Evolutionary conservation across 2,329 filamentous ascomycete species (phyloP), one percentile per base, ranked within the genome.

Genomic region (Cadophora malorum): DNA sequence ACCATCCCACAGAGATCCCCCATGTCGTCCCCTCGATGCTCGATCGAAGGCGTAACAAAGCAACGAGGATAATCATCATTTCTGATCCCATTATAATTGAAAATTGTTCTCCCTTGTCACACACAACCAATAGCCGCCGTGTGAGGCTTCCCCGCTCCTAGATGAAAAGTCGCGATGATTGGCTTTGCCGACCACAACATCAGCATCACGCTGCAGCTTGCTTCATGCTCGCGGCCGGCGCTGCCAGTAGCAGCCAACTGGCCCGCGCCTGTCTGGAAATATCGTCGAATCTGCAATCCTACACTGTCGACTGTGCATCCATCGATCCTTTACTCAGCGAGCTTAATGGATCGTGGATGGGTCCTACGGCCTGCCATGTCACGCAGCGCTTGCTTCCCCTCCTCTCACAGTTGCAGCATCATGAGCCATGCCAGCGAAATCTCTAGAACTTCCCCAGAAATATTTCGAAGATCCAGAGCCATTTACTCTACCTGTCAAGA

Each of bases 201-300:
- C 69, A 74, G 65, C 69, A 71, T 70, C 64, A 68, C 67, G 63
- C 66, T 70, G 72, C 70, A 73, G 70, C 67, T 68, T 67, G 69
- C 66, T 69, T 63, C 47, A 70, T 70, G 67, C 67, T 65, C 58
- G 67, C 50, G 62, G 70, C 68, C 69, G 70, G 66, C 61, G 64
- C 61, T 67, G 60, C 61, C 65, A 67, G 60, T 64, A 63, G 61
- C 53, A 65, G 59, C 50, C 52, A 41, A 69, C 55, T 67, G 61
- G 31, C 45, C 25, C 28, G 65, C 58, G 41, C 45, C 53, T 64
- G 38, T 58, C 62, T 65, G 56, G 56, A 67, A 62, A 53, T 52
- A 50, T 62, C 49, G 31, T 55, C 31, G 33, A 56, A 41, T 47
- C 14, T 56, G 45, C 65, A 67, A 64, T 67, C 68, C 65, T 69